phyloP scores from a whole-genome alignment of 257 asterid genomes.

The Solanum etuberosum region DNA sequence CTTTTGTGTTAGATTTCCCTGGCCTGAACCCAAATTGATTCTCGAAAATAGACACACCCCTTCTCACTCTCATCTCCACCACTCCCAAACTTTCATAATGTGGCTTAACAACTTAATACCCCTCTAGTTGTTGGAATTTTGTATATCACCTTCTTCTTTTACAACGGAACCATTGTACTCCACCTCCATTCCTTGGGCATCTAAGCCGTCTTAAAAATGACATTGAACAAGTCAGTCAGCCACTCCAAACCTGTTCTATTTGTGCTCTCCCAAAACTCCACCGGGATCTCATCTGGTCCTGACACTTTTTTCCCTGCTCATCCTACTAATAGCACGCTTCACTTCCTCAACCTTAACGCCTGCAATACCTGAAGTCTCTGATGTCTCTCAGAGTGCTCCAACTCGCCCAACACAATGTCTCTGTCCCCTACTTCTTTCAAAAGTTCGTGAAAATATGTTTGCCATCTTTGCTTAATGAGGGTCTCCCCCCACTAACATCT shows the following conservation, averaged over 20 bases:
- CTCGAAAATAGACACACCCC: background rate
- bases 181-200: background rate
- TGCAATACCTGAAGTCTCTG: background rate
- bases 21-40: background rate
- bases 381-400: background rate
- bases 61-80: background rate
- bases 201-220: background rate
- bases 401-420: background rate
- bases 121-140: background rate
- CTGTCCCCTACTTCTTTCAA: background rate
- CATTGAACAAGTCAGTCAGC: background rate
- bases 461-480: background rate
- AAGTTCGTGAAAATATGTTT: background rate
- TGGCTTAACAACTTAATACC: background rate
- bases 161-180: background rate
- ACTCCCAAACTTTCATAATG: background rate
- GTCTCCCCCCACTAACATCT: background rate
- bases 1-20: background rate
- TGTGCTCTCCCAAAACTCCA: background rate
- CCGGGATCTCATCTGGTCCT: background rate
- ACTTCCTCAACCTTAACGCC: background rate
- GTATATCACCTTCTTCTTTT: background rate
- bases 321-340: background rate
- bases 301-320: background rate
- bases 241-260: background rate